A percentile compares a stretch with the other conserved stretches of the same genome.
phyloP scores from a whole-genome alignment of 2,329 filamentous ascomycete genomes.

The Pleoardoris graminearum region DNA sequence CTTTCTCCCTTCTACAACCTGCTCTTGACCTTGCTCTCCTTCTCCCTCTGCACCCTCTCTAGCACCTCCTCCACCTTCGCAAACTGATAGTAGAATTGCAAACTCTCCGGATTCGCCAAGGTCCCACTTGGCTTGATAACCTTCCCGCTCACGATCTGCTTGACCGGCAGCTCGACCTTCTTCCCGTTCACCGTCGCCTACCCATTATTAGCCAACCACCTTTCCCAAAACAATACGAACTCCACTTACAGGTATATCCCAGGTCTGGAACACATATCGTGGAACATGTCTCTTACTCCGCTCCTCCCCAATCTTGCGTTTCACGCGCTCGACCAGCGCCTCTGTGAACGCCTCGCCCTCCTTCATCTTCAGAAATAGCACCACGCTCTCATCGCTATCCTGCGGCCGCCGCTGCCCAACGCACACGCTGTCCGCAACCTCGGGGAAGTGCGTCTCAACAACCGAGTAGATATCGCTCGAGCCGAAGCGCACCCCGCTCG shows the following conservation, averaged over 20 bases:
- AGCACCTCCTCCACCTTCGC: conserved; percentile 68
- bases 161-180: conserved; percentile 82
- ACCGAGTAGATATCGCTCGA: conserved; percentile 80
- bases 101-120: conserved; percentile 72
- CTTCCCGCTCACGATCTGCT: conserved; percentile 79
- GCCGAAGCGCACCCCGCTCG: conserved; percentile 76
- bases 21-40: conserved; percentile 21
- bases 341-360: conserved; percentile 60
- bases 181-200: conserved; percentile 82
- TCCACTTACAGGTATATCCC: conserved; percentile 73
- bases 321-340: conserved; percentile 61
- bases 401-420: conserved; percentile 72
- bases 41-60: conserved; percentile 26
- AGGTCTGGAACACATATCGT: conserved; percentile 76
- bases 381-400: conserved; percentile 61
- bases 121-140: conserved; percentile 76
- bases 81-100: conserved; percentile 81
- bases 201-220: conserved; percentile 2
- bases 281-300: conserved; percentile 76
- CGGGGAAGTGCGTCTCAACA: conserved; percentile 66
- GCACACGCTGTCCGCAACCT: conserved; percentile 73
- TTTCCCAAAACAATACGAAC: not conserved
- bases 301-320: conserved; percentile 66
- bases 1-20: conserved; percentile 22
- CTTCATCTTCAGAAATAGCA: conserved; percentile 64